Conservation (phyloP, 2,329 filamentous ascomycete genomes). For the Phaeosphaeria sp. region DNA sequence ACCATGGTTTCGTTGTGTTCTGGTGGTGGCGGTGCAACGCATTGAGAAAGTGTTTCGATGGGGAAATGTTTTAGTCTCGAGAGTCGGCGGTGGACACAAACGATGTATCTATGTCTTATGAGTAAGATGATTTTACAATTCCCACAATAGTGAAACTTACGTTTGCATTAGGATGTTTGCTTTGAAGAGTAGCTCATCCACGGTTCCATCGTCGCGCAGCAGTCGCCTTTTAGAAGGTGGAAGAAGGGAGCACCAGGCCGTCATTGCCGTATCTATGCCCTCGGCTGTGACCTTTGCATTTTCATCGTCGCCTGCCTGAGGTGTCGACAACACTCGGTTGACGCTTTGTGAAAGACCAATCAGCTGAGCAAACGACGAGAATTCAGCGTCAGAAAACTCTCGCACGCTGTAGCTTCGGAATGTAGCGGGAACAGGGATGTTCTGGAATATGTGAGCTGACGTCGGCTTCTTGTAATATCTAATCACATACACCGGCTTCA, state of each 20-base stretch:
- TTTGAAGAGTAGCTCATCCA: conserved; percentile 89
- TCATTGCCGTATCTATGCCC: conserved; percentile 59
- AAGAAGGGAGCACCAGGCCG: conserved; percentile 78
- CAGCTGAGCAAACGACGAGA: conserved; percentile 82
- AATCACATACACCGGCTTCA: conserved; percentile 29
- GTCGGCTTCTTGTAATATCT: not conserved
- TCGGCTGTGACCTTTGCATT: conserved; percentile 16
- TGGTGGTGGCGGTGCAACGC: conserved; percentile 29
- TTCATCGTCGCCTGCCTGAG: conserved; percentile 14
- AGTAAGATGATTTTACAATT: not conserved
- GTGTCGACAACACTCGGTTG: conserved; percentile 67
- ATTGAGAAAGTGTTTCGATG: conserved; percentile 28
- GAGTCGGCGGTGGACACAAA: conserved; percentile 28
- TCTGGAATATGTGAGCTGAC: conserved; percentile 7
- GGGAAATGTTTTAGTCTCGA: conserved; percentile 20
- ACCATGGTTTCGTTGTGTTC: conserved; percentile 14
- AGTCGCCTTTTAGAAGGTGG: conserved; percentile 72
- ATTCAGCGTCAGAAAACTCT: conserved; percentile 73
- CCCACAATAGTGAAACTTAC: conserved; percentile 5
- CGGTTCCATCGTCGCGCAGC: conserved; percentile 68
- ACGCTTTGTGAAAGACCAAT: conserved; percentile 79
- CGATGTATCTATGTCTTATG: conserved; percentile 20
- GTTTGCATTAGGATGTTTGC: conserved; percentile 53
- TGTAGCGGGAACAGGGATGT: conserved; percentile 47
- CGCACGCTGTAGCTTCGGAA: conserved; percentile 75